These are phyloP conservation scores for Ophioceras dolichostomum DNA, from an alignment of 2,329 filamentous ascomycete genomes.

Conservation along the genomic window DNA sequence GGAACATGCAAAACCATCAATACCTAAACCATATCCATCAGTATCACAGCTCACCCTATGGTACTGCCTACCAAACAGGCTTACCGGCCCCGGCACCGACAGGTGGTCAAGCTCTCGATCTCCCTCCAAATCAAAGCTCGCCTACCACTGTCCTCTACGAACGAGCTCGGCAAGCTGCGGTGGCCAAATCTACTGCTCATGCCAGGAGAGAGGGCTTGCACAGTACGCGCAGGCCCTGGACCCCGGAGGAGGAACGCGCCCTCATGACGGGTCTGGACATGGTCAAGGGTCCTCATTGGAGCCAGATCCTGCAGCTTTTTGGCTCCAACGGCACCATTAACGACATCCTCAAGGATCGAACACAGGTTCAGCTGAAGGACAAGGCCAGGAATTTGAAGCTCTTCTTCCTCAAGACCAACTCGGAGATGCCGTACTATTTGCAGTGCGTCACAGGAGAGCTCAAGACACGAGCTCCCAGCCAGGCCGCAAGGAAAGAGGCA, in stretches of 20 bases:
- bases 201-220: conserved; percentile 43
- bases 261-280: conserved; percentile 79
- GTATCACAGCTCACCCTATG: conserved; percentile 4
- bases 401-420: conserved; percentile 84
- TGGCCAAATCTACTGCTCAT: conserved; percentile 42
- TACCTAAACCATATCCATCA: conserved; percentile 4
- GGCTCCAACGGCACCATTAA: conserved; percentile 69
- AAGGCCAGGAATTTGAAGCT: conserved; percentile 84
- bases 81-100: conserved; percentile 4
- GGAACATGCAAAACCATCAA: not conserved
- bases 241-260: conserved; percentile 78
- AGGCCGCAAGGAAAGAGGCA: conserved; percentile 56
- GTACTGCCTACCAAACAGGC: conserved; percentile 7
- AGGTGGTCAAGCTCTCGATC: conserved; percentile 1
- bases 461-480: conserved; percentile 69
- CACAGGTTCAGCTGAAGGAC: conserved; percentile 85
- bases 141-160: conserved; percentile 45
- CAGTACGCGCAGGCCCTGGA: conserved; percentile 68
- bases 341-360: conserved; percentile 75
- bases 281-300: conserved; percentile 88
- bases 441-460: conserved; percentile 82
- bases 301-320: conserved; percentile 77
- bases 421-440: conserved; percentile 80
- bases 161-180: conserved; percentile 43
- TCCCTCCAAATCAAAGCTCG: conserved; percentile 44